phyloP scores from a whole-genome alignment of 2,329 filamentous ascomycete species.

The Xylaria sp. region DNA sequence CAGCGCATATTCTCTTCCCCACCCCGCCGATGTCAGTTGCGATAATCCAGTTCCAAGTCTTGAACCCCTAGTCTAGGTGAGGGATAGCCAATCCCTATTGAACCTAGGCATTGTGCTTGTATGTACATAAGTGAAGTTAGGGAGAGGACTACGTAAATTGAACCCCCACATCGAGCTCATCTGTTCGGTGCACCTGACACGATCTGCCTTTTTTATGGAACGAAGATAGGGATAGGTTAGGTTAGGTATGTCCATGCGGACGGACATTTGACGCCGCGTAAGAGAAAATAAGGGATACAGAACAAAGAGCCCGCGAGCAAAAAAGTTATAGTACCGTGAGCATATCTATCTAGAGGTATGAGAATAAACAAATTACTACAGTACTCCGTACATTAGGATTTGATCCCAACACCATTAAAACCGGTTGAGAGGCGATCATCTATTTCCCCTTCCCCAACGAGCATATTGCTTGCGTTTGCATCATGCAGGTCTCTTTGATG shows the following conservation, averaged over 20 bases:
- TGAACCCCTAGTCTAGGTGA: not conserved
- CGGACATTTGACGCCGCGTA: constrained; percentile 5
- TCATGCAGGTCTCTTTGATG: constrained; percentile 28
- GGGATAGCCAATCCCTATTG: constrained; percentile 5
- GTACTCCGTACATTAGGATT: not conserved
- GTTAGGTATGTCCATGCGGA: constrained; percentile 23
- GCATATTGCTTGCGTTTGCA: constrained; percentile 23
- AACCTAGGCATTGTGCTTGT: constrained; percentile 6
- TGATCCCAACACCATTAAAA: constrained; percentile 3
- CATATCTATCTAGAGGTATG: not conserved
- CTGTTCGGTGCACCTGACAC: constrained; percentile 31
- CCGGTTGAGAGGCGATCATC: constrained; percentile 18
- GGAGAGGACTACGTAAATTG: not conserved
- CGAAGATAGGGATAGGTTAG: not conserved
- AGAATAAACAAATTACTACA: too few species aligned
- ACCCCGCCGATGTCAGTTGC: not conserved
- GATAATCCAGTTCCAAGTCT: not conserved
- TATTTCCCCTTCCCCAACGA: constrained; percentile 13
- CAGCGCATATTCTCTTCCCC: not conserved
- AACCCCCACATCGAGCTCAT: constrained; percentile 29
- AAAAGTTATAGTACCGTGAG: not conserved
- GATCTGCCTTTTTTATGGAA: constrained; percentile 14
- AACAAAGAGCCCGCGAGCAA: not conserved
- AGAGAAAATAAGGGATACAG: not conserved
- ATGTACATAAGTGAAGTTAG: constrained; percentile 16